phyloP scores from a whole-genome alignment of 2,329 filamentous ascomycete genomes.

The Aureobasidium pullulans region DNA sequence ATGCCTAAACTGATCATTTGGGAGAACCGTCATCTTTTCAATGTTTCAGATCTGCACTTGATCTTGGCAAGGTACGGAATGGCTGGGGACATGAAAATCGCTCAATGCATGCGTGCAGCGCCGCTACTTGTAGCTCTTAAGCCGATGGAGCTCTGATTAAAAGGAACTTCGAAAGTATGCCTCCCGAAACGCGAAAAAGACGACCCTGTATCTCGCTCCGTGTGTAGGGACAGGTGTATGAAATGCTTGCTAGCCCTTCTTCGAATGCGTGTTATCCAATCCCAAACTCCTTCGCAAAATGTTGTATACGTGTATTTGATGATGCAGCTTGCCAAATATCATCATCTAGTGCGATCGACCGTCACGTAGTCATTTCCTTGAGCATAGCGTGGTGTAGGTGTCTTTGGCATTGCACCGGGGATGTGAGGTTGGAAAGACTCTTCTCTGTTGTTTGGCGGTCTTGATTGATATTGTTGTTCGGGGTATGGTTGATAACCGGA shows the following conservation, averaged over 20 bases:
- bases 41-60: background rate
- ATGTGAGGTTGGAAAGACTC: slow-evolving; percentile 17
- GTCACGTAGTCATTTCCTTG: slow-evolving; percentile 30
- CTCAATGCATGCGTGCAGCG: no score
- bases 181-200: background rate
- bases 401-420: slow-evolving; percentile 28
- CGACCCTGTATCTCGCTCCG: background rate
- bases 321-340: background rate
- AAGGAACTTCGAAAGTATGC: background rate
- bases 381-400: slow-evolving; percentile 25
- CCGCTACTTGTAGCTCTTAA: no score
- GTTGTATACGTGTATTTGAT: background rate
- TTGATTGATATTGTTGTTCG: background rate
- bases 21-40: background rate
- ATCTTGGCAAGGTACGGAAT: background rate
- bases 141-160: no score
- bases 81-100: background rate
- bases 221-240: background rate
- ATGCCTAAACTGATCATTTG: background rate
- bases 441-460: slow-evolving; percentile 10
- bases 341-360: slow-evolving; percentile 26
- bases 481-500: background rate
- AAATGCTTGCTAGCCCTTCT: background rate
- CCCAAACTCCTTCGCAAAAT: slow-evolving; percentile 2
- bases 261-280: background rate